Evolutionary conservation across 768 basidiomycete species (phyloP).

Genomic region (Neoboletus subvelutipes): DNA sequence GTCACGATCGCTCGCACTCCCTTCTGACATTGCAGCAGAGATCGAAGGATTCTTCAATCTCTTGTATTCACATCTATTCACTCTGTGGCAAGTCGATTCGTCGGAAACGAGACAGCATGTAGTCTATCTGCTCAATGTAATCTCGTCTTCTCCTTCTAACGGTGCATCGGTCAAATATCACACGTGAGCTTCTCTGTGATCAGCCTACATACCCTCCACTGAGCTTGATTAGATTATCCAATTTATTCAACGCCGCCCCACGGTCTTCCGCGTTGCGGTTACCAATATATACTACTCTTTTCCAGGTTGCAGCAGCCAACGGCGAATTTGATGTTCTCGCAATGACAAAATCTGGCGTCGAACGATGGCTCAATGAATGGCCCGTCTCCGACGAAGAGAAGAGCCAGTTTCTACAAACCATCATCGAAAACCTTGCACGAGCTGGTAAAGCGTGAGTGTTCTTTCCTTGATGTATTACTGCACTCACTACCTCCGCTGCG

Average conservation of each 20-base stretch:
- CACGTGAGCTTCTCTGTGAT: slow-evolving; percentile 44
- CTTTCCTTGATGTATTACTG: not conserved
- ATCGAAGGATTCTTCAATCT: slow-evolving; percentile 89
- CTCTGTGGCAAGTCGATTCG: slow-evolving; percentile 54
- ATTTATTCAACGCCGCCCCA: slow-evolving; percentile 77
- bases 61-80: slow-evolving; percentile 68
- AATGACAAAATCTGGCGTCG: slow-evolving; percentile 58
- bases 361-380: slow-evolving; percentile 81
- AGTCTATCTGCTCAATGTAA: slow-evolving; percentile 48
- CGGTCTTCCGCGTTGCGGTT: slow-evolving; percentile 63
- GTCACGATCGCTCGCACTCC: not conserved
- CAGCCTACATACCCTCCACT: not conserved
- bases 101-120: slow-evolving; percentile 55
- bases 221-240: slow-evolving; percentile 57
- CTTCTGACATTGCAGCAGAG: slow-evolving; percentile 42
- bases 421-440: slow-evolving; percentile 59
- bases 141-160: slow-evolving; percentile 54
- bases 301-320: slow-evolving; percentile 57
- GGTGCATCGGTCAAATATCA: slow-evolving; percentile 68
- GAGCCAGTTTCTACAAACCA: slow-evolving; percentile 59
- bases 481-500: not conserved
- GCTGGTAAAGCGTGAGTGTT: slow-evolving; percentile 60
- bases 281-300: slow-evolving; percentile 58
- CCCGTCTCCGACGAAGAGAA: slow-evolving; percentile 61
- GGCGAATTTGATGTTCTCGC: slow-evolving; percentile 63